Base-by-base conservation (phyloP, 2,329 filamentous ascomycete species). In the Fusarium heterosporum region DNA sequence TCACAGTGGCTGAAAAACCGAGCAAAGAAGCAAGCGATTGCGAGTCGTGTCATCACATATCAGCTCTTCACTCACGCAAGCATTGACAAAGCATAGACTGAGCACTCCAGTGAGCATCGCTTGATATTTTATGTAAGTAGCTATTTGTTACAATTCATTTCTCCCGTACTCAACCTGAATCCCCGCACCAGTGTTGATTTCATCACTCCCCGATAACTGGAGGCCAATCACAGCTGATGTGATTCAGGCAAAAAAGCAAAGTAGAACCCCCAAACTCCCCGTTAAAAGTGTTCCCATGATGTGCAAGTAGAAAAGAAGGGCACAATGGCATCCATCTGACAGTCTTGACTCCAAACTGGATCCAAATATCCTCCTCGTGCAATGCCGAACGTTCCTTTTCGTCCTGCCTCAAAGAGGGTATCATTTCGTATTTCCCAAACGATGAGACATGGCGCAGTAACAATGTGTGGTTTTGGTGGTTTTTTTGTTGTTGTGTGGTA, bases 201-300 rank as follows among this genome's bases (percentile, higher is more conserved):
- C 17, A 19, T 36, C 39, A 8, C 55, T 63, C 52, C 19, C 32
- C 47, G 38, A 30, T 54, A 61, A 22, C 22, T 22, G 22, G 22
- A 60, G 67, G 51, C 56, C 43, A 38, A 55, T 56, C 55, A 50
- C 45, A 39, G 10, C 52, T 54, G 30, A 49, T 47, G 59, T 58
- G 54, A 56, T 61, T 56, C 52, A 64, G 61, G 50, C 47, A 61
- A 60, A 71, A 49, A 68, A 59, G 11, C 48, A 68, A 57, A 54
- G 57, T 59, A 62, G 45, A 71, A 72, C 71, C 71, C 71, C 65
- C 50, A 58, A 73, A 36, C 34, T 70, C 72, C 71, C 71, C 58
- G 55, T 66, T 22, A 55, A 36, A 51, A 48, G 41, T 52, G 39
- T 68, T 64, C 61, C 60, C 59, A 56, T 70, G 46, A 57, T 56